Evolutionary conservation across 768 basidiomycete species (phyloP), one percentile per base, ranked within the genome.

Genomic region (Lanmaoa pseudosensibilis): DNA sequence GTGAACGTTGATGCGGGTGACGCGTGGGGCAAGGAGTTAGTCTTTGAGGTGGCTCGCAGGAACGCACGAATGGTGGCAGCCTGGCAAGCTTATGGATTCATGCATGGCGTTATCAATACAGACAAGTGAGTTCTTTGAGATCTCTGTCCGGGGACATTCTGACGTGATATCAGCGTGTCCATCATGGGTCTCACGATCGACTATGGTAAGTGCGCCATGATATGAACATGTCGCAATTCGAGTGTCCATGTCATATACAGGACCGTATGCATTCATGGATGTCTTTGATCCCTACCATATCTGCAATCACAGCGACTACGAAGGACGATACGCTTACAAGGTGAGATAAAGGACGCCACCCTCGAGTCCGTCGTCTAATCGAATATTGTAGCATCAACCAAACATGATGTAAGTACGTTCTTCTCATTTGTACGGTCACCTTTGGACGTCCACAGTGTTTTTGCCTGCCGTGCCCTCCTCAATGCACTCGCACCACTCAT

Each of bases 31-130:
- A 78, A 78, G 67, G 77, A 81, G 44, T 70, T 98, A 44, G 80
- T 96, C 2, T 73, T 86, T 60, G 94, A 97, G 63, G 85, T 85
- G 0, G 86, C 92, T 16, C 83, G 81, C 69, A 77, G 94, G 66
- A 98, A 97, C 67, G 95, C 91, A 43, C 77, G 77, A 68, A 98
- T 95, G 90, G 91, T 94, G 0, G 97, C 94, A 11, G 88, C 81
- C 4, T 98, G 97, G 97, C 96, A 98, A 73, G 92, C 84, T 8
- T 90, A 89, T 70, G 93, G 93, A 1, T 94, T 91, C 69, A 92
- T 94, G 92, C 92, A 94, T 66, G 94, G 93, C 0, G 96, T 99
- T 37, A 93, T 99, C 64, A 98, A 98, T 67, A 96, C 95, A 2
- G 96, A 98, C 76, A 97, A 96, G 90, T 89, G 61, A 55, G 81